phyloP scores from a whole-genome alignment of 1,139 yeast species.

The Diutina neorugosa region DNA sequence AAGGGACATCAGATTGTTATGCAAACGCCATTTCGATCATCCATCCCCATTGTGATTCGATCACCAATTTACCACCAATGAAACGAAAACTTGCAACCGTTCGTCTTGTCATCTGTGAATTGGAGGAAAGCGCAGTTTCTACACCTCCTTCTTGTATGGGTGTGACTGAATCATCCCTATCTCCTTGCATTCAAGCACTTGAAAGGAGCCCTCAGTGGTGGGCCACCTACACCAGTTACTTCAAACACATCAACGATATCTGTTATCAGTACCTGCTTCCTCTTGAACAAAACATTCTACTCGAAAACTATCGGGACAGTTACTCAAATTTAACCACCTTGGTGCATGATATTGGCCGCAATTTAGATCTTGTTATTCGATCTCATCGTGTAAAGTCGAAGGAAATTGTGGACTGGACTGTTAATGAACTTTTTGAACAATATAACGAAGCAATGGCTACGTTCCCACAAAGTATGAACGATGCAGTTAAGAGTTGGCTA shows the following conservation, averaged over 20 bases:
- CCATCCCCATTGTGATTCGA: not conserved
- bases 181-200: not conserved
- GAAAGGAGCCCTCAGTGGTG: constrained; percentile 4
- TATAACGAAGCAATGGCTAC: not conserved
- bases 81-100: not conserved
- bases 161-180: not conserved
- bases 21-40: not conserved
- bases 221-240: constrained; percentile 1
- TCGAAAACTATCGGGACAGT: not conserved
- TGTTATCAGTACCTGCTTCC: not conserved
- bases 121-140: not conserved
- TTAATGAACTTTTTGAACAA: not conserved
- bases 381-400: not conserved
- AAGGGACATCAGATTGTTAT: not conserved
- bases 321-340: not conserved
- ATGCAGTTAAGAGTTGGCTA: not conserved
- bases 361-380: not conserved
- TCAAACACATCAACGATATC: not conserved
- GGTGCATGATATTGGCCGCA: not conserved
- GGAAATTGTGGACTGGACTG: not conserved
- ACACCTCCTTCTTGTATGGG: not conserved
- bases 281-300: not conserved
- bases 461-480: not conserved
- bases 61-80: not conserved
- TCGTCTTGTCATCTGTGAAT: not conserved